Evolutionary conservation across 495 filamentous ascomycete genomes (phyloP), one percentile per base, ranked within the genome.

Genomic region (Aspergillus affinis): DNA sequence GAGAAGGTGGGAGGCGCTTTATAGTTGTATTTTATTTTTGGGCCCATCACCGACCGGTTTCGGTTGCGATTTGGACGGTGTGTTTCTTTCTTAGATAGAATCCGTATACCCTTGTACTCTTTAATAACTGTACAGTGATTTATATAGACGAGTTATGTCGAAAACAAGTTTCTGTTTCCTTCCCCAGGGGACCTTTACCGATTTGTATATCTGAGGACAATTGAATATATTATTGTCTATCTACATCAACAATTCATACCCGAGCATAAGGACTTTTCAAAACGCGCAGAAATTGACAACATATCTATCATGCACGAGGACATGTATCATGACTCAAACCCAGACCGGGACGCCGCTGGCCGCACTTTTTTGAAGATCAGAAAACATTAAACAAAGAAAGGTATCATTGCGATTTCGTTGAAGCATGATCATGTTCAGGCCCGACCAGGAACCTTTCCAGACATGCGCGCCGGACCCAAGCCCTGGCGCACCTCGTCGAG

Each of bases 401-500:
- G 60, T 67, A 64, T 67, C 65, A 55, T 67, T 57, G 57, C 56
- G 53, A 57, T 62, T 26, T 58, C 55, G 30, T 58, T 41, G 46
- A 50, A 47, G 32, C 59, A 49, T 55, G 29, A 29, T 45, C 10
- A 10, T 41, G 13, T 41, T 61, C 44, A 67, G 3, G 65, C 74
- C 57, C 57, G 59, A 27, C 75, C 75, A 20, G 75, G 57, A 21
- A 75, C 68, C n/a, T 63, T 65, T 48, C 66, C 60, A 10, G 62
- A 63, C 9, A 77, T 48, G 18, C 68, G 69, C 58, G 93, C 91
- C 29, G 89, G 87, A 1, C 93, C 93, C 23, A 98, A 72, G 20
- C 84, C 91, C 59, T 85, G 84, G 47, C 93, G 78, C 55, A 99
- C 83, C 76, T 97, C 94, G 70, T 99, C 94, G 57, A 98, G 80